Base-by-base conservation (phyloP, 257 asterid species). In the Apocynum venetum region DNA sequence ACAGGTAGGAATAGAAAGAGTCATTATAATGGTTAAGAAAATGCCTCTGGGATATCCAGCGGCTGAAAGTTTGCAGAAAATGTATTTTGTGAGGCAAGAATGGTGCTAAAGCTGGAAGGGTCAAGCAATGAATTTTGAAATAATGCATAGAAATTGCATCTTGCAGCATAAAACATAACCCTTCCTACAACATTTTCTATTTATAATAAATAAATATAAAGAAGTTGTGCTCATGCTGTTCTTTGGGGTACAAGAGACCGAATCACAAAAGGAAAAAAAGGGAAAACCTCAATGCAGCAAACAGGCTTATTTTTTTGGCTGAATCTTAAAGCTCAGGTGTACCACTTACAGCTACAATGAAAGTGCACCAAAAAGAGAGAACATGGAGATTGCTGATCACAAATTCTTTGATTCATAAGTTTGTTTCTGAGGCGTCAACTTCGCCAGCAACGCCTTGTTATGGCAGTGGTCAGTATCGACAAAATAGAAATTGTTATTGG, bases 391-490 rank as follows among this genome's bases (percentile, higher is more conserved):
- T 38, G 31, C 49, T 65, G 11, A 78, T 87, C 85, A 95, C 88
- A 89, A 84, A 85, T 93, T 95, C 93, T 91, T 93, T 9, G 97
- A 90, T 46, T 82, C 96, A 0, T 67, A 90, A 43, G 78, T 76
- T 68, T 85, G 86, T 75, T 89, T 85, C 80, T 86, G 88, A 4
- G 99, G 98, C 69, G 92, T 90, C 83, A 95, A 83, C 83, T 85
- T 93, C 1, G 96, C 98, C 86, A 93, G 67, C 81, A 95, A 85
- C 0, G 97, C 98, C 86, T 93, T 95, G 87, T 95, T 90, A 69
- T 79, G 93, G 72, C 99, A 95, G 80, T 90, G 96, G 56, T 95
- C 98, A 8, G 88, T 86, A 82, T 93, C 98, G 6, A 93, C 88
- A 79, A 91, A 93, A 82, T 90, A 95, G 74, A 90, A 88, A 5